phyloP scores from a whole-genome alignment of 148 eudicot genomes.

The Chenopodium formosanum region DNA sequence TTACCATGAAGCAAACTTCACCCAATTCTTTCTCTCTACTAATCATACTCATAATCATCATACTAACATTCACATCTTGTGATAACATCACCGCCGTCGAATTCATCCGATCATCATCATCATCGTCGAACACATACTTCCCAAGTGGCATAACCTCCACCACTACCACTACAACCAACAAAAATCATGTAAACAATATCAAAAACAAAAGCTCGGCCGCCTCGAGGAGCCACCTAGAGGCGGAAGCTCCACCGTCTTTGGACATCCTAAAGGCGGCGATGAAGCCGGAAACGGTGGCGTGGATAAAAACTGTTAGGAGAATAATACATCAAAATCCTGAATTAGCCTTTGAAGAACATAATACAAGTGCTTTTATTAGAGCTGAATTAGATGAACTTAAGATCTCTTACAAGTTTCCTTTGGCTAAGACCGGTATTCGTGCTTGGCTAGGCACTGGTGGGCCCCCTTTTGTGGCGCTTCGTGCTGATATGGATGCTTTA shows the following conservation, averaged over 20 bases:
- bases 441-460: constrained; percentile 61
- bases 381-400: constrained; percentile 44
- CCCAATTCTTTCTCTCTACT: not conserved
- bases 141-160: not conserved
- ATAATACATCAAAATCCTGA: constrained; percentile 68
- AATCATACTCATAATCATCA: not conserved
- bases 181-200: not conserved
- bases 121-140: constrained; percentile 1
- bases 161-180: not conserved
- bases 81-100: constrained; percentile 21
- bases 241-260: not conserved
- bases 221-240: not conserved
- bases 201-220: not conserved
- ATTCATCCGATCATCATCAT: constrained; percentile 4
- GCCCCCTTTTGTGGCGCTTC: constrained; percentile 72
- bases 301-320: constrained; percentile 52
- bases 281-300: constrained; percentile 36
- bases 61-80: no score
- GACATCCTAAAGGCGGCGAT: constrained; percentile 40
- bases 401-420: constrained; percentile 43
- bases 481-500: constrained; percentile 90
- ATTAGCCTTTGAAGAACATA: constrained; percentile 58
- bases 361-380: constrained; percentile 52
- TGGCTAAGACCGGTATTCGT: constrained; percentile 64
- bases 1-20: not conserved